Base-by-base conservation (phyloP, 345 rosid species). In the Xanthoceras sorbifolium region DNA sequence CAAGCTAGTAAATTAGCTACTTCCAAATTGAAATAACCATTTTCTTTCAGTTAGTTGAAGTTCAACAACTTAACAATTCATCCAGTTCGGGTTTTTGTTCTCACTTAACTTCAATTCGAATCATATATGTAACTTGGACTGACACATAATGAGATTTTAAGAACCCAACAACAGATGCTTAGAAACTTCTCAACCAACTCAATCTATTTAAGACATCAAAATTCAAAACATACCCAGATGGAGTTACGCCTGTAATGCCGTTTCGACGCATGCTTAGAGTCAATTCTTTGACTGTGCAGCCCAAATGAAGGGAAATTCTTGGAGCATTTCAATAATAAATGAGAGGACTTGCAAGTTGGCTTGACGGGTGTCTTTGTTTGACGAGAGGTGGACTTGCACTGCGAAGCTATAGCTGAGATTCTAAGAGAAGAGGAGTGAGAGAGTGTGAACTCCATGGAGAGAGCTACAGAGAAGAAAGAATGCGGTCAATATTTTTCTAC, bases 381-480 rank as follows among this genome's bases (percentile, higher is more conserved):
- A 66, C 36, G 66, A 73, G 32, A 78, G 69, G 59, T 65, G 34
- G 78, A 10, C 29, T 64, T 76, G 75, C 74, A 75, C 25, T 50
- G 84, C 61, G 78, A 15, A 31, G 59, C 75, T 66, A 72, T 3
- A 38, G 84, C 81, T 62, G 86, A 84, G 79, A 85, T 60, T 50
- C 84, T 69, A 1, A 83, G 55, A 48, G 74, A 76, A 62, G 86
- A 81, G 7, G 82, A 77, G 29, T 60, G 74, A 26, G 88, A 67
- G 69, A 79, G 62, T 0, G 85, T 67, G 63, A 87, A 84, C 86
- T 90, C 92, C 92, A 90, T 87, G 6, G 63, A 32, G 18, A 32
- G 11, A 4, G 32, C 3, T 62, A 29, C 50, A 9, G 15, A 44
- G 76, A 5, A 0, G 25, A 25, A 52, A 71, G 67, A 23, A 34